Evolutionary conservation across 495 filamentous ascomycete species (phyloP).

Genomic region (Podospora tetraspora): DNA sequence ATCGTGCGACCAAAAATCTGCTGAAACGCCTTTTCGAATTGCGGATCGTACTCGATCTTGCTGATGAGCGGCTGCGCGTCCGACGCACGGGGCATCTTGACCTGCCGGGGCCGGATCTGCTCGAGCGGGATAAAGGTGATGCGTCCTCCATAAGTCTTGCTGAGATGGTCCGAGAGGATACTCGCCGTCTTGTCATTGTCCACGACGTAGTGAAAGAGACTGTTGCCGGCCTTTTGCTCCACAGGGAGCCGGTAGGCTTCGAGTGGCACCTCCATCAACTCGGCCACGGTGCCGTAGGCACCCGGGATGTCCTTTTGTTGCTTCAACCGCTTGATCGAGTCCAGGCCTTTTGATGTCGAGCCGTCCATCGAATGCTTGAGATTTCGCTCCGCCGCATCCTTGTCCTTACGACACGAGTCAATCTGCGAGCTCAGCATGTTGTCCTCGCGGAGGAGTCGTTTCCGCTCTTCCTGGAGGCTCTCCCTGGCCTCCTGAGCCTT

Average conservation of each 20-base stretch:
- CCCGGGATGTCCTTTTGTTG: conserved; percentile 70
- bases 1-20: conserved; percentile 96
- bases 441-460: conserved; percentile 87
- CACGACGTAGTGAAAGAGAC: conserved; percentile 94
- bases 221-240: conserved; percentile 87
- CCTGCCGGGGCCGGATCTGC: conserved; percentile 58
- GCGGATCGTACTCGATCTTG: conserved; percentile 73
- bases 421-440: conserved; percentile 75
- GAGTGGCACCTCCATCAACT: conserved; percentile 70
- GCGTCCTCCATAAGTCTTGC: conserved; percentile 75
- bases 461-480: conserved; percentile 77
- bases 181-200: conserved; percentile 88
- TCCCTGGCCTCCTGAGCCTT: conserved; percentile 76
- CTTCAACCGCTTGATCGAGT: conserved; percentile 74
- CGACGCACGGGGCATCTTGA: conserved; percentile 74
- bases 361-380: conserved; percentile 78
- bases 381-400: conserved; percentile 69
- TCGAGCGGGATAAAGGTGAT: conserved; percentile 94
- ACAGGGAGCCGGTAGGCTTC: conserved; percentile 86
- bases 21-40: conserved; percentile 78
- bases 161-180: conserved; percentile 69
- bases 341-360: conserved; percentile 75
- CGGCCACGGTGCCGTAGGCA: conserved; percentile 88
- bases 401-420: conserved; percentile 65
- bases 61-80: conserved; percentile 83